Conservation (phyloP, 345 rosid species). For the Salix suchowensis region DNA sequence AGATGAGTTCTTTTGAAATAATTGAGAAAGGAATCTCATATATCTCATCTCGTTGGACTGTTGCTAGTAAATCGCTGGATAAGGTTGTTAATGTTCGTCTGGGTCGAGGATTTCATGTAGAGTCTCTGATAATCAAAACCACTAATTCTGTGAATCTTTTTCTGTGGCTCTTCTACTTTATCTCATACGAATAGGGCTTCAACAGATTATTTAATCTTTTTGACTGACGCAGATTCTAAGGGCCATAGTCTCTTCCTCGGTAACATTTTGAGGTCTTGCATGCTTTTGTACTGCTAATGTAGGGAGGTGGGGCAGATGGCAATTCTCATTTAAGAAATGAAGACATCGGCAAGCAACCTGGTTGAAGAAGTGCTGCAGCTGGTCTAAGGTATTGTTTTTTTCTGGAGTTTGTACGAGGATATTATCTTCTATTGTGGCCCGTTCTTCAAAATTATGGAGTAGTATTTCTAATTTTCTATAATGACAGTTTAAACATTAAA, state of each 20-base stretch:
- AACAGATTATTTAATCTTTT: not conserved
- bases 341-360: slow-evolving; percentile 74
- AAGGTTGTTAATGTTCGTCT: slow-evolving; percentile 53
- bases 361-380: slow-evolving; percentile 64
- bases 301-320: slow-evolving; percentile 85
- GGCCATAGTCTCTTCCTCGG: slow-evolving; percentile 2
- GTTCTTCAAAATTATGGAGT: not conserved
- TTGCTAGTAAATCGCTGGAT: slow-evolving; percentile 60
- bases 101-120: slow-evolving; percentile 93
- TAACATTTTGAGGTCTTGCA: not conserved
- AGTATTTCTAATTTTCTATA: not conserved
- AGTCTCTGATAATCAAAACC: slow-evolving; percentile 61
- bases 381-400: slow-evolving; percentile 57
- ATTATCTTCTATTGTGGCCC: not conserved
- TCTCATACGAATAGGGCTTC: not conserved
- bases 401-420: not conserved
- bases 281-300: slow-evolving; percentile 3
- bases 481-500: not conserved
- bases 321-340: slow-evolving; percentile 46
- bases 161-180: not conserved
- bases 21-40: slow-evolving; percentile 50
- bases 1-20: slow-evolving; percentile 44
- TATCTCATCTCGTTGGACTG: slow-evolving; percentile 37
- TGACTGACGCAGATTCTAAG: not conserved
- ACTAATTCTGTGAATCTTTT: too few species aligned